These are phyloP conservation scores for Tolypocladium inflatum DNA, from an alignment of 2,329 filamentous ascomycete genomes.

Conservation along the genomic window DNA sequence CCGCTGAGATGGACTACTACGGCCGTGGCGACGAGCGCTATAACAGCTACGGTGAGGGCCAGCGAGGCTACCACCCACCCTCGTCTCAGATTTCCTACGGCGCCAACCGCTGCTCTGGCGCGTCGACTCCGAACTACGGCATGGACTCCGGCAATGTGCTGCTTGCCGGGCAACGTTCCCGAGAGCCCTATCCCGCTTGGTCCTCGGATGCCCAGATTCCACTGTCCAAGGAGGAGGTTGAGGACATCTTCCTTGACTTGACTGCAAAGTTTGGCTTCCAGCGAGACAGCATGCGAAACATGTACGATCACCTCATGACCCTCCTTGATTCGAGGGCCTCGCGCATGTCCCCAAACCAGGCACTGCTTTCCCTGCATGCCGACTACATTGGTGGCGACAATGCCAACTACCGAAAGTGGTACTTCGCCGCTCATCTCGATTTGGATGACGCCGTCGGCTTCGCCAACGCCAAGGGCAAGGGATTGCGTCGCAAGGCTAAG, in stretches of 20 bases:
- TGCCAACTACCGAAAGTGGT: constrained; percentile 98
- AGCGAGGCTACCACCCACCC: constrained; percentile 80
- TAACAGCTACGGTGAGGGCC: constrained; percentile 81
- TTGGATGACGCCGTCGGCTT: constrained; percentile 78
- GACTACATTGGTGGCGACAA: constrained; percentile 99
- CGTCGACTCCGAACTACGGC: constrained; percentile 94
- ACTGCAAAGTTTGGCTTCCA: constrained; percentile 98
- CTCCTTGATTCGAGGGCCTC: constrained; percentile 91
- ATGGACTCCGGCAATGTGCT: constrained; percentile 91
- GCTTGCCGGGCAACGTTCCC: constrained; percentile 82
- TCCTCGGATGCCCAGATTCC: constrained; percentile 96
- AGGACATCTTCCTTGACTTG: constrained; percentile 94
- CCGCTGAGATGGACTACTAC: constrained; percentile 98
- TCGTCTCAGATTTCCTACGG: constrained; percentile 97
- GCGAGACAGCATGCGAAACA: constrained; percentile 98
- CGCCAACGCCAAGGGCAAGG: constrained; percentile 73
- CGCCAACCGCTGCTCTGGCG: constrained; percentile 89
- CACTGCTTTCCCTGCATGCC: constrained; percentile 85
- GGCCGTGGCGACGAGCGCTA: constrained; percentile 94
- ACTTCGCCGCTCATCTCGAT: constrained; percentile 94
- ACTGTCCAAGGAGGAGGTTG: constrained; percentile 93
- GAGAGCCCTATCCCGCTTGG: constrained; percentile 96
- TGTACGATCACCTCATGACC: constrained; percentile 98
- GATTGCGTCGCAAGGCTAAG: constrained; percentile 70
- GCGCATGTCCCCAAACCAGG: constrained; percentile 97